Percentiles rank a stretch among this genome's conserved stretches.
Conservation (phyloP, 1,139 yeast genomes). For the Suhomyces choctaworum region DNA sequence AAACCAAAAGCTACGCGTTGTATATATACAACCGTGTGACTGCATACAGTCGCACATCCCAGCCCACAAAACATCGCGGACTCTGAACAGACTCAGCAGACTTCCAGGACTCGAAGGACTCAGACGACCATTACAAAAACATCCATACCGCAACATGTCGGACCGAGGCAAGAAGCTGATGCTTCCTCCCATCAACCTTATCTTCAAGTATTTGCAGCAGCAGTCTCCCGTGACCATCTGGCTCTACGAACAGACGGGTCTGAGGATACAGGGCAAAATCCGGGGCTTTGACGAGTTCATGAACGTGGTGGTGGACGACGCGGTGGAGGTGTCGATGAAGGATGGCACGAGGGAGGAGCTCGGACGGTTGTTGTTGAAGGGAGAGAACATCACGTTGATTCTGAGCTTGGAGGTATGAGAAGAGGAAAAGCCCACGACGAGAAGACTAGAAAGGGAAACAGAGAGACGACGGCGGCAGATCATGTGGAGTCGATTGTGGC, state of each 20-base stretch:
- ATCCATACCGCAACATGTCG: constrained; percentile 6
- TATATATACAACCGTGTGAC: too few relatives aligned
- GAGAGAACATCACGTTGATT: constrained; percentile 89
- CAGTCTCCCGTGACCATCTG: constrained; percentile 79
- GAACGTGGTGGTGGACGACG: constrained; percentile 93
- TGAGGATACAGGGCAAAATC: constrained; percentile 79
- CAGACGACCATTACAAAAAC: too few relatives aligned
- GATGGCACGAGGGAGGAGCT: constrained; percentile 44
- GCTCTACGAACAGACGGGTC: constrained; percentile 82
- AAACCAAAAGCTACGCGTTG: too few relatives aligned
- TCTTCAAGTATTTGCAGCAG: constrained; percentile 83
- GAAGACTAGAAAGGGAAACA: too few relatives aligned
- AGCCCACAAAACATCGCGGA: neutral
- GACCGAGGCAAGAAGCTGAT: constrained; percentile 37
- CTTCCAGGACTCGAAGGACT: neutral
- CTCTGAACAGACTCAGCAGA: neutral
- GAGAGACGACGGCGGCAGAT: too few relatives aligned
- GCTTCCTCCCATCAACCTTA: constrained; percentile 89
- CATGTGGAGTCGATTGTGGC: too few relatives aligned
- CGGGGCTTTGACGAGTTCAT: constrained; percentile 96
- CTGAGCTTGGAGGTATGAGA: constrained; percentile 50
- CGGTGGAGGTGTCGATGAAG: constrained; percentile 59
- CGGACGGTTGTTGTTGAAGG: constrained; percentile 74
- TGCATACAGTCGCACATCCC: too few relatives aligned
- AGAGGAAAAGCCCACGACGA: neutral